These are phyloP conservation scores for Coemansia sp. DNA, from an alignment of 192 early-diverging fungal genomes.

Conservation along the genomic window DNA sequence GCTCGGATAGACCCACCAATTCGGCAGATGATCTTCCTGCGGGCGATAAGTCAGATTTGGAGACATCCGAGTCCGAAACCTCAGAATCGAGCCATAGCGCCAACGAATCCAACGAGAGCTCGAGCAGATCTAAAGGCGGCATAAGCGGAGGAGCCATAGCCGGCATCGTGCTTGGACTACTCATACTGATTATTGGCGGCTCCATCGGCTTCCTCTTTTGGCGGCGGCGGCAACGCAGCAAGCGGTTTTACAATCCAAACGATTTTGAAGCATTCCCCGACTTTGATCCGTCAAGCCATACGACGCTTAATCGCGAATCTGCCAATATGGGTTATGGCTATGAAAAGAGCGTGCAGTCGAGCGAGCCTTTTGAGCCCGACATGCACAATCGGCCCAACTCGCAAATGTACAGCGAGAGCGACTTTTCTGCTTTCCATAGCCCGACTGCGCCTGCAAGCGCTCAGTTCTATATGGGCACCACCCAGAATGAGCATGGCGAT, in stretches of 20 bases:
- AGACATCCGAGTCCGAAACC: slow-evolving; percentile 1
- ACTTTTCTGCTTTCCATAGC: slow-evolving; percentile 9
- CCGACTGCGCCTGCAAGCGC: slow-evolving; percentile 3
- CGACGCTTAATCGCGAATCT: slow-evolving; percentile 4
- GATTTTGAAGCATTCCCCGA: slow-evolving; percentile 30
- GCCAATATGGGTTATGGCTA: slow-evolving; percentile 2
- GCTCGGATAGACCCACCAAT: background rate
- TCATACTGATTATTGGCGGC: background rate
- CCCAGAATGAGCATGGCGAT: background rate
- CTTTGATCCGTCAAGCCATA: slow-evolving; percentile 27
- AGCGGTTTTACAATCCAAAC: slow-evolving; percentile 20
- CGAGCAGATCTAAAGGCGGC: background rate
- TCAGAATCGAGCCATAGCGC: background rate
- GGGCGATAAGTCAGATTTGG: background rate
- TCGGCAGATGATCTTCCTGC: slow-evolving; percentile 1
- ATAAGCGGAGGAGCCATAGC: slow-evolving; percentile 30
- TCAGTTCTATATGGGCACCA: background rate
- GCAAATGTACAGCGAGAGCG: slow-evolving; percentile 1
- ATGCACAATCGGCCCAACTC: background rate
- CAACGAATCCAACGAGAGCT: background rate
- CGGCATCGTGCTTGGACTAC: slow-evolving; percentile 15
- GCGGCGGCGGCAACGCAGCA: slow-evolving; percentile 23
- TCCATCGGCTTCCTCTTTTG: slow-evolving; percentile 18
- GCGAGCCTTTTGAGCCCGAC: slow-evolving; percentile 1
- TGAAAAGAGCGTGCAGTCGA: slow-evolving; percentile 11